Evolutionary conservation across 73 alveolate species (phyloP).

Genomic region (Tetrahymena borealis): DNA sequence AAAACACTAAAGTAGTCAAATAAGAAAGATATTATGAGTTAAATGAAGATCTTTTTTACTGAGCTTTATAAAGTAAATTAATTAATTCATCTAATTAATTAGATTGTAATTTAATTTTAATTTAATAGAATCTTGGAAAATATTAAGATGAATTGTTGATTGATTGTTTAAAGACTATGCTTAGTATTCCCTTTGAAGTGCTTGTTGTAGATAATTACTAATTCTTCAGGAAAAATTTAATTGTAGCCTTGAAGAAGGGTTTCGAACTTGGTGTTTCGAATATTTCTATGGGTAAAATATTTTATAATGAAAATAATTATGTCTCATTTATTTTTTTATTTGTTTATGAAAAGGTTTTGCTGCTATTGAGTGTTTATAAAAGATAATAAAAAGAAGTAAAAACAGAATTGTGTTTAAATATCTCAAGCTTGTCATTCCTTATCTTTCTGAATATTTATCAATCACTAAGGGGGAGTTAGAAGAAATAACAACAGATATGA

Average conservation of each 20-base stretch:
- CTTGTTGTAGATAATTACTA: conserved; percentile 11
- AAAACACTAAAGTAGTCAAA: not conserved
- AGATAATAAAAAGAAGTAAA: conserved; percentile 6
- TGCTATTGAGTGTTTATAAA: not conserved
- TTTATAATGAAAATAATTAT: not conserved
- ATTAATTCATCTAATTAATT: not conserved
- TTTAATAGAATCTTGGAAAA: not conserved
- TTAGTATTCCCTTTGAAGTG: conserved; percentile 16
- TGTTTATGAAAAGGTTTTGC: conserved; percentile 5
- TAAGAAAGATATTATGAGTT: not conserved
- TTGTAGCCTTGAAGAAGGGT: not conserved
- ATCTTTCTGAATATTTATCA: conserved; percentile 28
- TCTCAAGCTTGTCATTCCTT: conserved; percentile 21
- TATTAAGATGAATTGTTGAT: not conserved
- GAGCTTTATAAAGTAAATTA: not conserved
- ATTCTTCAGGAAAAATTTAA: conserved; percentile 6
- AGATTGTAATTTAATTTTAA: too few species aligned
- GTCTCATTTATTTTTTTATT: not conserved
- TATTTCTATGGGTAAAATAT: conserved; percentile 7
- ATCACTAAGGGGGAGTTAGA: not conserved
- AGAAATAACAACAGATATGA: conserved; percentile 1
- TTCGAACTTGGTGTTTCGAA: not conserved
- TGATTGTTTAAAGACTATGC: conserved; percentile 7
- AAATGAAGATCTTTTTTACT: not conserved
- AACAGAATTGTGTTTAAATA: conserved; percentile 1